These are phyloP conservation scores for Cystoderma amianthinum DNA, from an alignment of 768 basidiomycete species.

Conservation along the genomic window DNA sequence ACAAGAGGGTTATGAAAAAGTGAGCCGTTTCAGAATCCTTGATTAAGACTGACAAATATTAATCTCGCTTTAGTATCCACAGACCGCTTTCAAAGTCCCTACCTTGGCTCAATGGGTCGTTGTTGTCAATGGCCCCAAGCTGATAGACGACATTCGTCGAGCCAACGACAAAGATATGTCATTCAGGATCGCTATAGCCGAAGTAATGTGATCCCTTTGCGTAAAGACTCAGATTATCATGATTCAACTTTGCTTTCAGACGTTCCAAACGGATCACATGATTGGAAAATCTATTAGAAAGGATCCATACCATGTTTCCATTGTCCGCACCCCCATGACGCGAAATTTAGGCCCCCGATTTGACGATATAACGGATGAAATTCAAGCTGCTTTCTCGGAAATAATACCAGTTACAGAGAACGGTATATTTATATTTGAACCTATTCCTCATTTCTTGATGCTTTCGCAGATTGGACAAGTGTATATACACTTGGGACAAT, in stretches of 20 bases:
- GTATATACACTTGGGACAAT: slow-evolving; percentile 16
- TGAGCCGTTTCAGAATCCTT: slow-evolving; percentile 2
- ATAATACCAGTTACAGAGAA: slow-evolving; percentile 14
- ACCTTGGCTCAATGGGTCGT: slow-evolving; percentile 4
- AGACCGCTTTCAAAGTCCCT: slow-evolving; percentile 5
- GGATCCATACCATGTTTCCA: slow-evolving; percentile 12
- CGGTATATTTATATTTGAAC: slow-evolving; percentile 5
- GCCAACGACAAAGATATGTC: slow-evolving; percentile 6
- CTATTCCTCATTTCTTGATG: not conserved
- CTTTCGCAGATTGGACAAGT: slow-evolving; percentile 32
- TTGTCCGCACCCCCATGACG: slow-evolving; percentile 12
- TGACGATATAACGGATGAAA: slow-evolving; percentile 28
- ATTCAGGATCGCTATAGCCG: slow-evolving; percentile 1
- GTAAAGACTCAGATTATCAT: no score
- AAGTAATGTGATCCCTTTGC: no score
- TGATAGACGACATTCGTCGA: slow-evolving; percentile 6
- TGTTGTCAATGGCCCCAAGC: slow-evolving; percentile 2
- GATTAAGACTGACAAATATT: not conserved
- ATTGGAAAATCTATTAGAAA: slow-evolving; percentile 16
- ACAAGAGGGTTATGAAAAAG: slow-evolving; percentile 11
- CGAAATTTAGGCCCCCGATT: slow-evolving; percentile 22
- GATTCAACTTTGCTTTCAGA: no score
- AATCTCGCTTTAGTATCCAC: slow-evolving; percentile 2
- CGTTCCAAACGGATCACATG: slow-evolving; percentile 20
- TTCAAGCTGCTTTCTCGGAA: slow-evolving; percentile 23